Percentiles rank a stretch among this genome's conserved stretches.
Evolutionary conservation across 495 filamentous ascomycete genomes (phyloP).

Genomic region (Talaromyces adpressus): DNA sequence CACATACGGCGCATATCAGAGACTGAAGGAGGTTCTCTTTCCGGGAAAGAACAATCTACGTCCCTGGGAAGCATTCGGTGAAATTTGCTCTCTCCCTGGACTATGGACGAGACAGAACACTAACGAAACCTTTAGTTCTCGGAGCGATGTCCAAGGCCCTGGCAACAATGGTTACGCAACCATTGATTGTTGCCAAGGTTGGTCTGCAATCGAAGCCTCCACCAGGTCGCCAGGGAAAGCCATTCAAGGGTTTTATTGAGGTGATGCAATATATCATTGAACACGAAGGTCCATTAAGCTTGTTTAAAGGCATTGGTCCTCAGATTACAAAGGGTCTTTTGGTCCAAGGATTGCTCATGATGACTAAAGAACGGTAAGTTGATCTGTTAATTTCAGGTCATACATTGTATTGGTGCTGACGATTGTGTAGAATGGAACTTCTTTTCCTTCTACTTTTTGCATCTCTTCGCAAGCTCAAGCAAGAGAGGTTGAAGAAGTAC

Average conservation of each 20-base stretch:
- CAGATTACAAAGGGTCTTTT: constrained; percentile 89
- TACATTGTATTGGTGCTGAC: too few relatives aligned
- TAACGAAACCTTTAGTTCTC: constrained; percentile 52
- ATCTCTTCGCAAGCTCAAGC: constrained; percentile 64
- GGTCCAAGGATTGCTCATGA: constrained; percentile 96
- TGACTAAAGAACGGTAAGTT: constrained; percentile 99
- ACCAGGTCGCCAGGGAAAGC: constrained; percentile 75
- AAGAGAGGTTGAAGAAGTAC: constrained; percentile 63
- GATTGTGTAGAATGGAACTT: constrained; percentile 67
- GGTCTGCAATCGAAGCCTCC: constrained; percentile 91
- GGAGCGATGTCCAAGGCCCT: constrained; percentile 90
- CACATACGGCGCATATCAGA: constrained; percentile 96
- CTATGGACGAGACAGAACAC: constrained; percentile 7
- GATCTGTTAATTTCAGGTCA: too few relatives aligned
- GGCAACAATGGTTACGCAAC: constrained; percentile 89
- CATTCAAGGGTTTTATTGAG: constrained; percentile 89
- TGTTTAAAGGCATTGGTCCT: constrained; percentile 96
- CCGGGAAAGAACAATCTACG: constrained; percentile 68
- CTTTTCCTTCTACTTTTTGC: constrained; percentile 81
- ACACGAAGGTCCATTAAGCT: constrained; percentile 70
- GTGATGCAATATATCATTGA: constrained; percentile 91
- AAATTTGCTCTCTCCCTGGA: constrained; percentile 24
- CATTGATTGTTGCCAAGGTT: constrained; percentile 96
- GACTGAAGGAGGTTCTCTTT: constrained; percentile 73
- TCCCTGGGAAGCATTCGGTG: constrained; percentile 87